Evolutionary conservation across 345 rosid species (phyloP), one percentile per base, ranked within the genome.

Genomic region (Salix koriyanagi): DNA sequence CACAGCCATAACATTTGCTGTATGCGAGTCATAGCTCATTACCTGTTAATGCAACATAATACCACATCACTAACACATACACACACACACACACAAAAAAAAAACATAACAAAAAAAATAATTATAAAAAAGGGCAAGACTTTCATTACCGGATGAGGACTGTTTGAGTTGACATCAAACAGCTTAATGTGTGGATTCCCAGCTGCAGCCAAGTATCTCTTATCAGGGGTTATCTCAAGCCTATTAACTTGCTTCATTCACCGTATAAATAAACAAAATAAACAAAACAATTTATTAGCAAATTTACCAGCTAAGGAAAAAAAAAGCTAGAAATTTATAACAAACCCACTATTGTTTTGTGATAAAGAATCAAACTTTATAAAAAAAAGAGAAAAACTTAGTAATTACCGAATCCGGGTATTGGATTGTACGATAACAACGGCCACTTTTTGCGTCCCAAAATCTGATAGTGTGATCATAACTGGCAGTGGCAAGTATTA

Each of bases 401-500:
- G 65, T 60, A 21, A 66, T 36, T 77, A 94, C 99, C 76, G 97
- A 88, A 75, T 93, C 97, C 14, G 97, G 97, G 86, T 91, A 92
- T 74, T 92, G 99, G 75, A 92, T 91, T 21, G 97, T 92, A 28
- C 95, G 93, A 83, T 93, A 92, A 84, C 98, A 96, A 26, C 97
- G 94, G 42, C 96, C 97, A 54, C 96, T 92, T 77, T 92, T 91
- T 15, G 98, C 98, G 85, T 96, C 98, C 98, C 98, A 92, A 80
- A 93, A 96, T 74, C 89, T 88, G 73, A 96, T 93, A 18, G 92
- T 90, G 65, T 91, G 96, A 84, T 93, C 99, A 78, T 93, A 96
- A 87, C 98, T 91, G 71, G 98, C 98, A 7, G 98, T 92, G 46
- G 97, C 98, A 36, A 93, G 96, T 74, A 96, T 87, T 77, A 93